A percentile compares a stretch with the other conserved stretches of the same genome.
Evolutionary conservation across 225 moss, liverwort and hornwort species (phyloP).

Genomic region (Pseudoscleropodium purum): DNA sequence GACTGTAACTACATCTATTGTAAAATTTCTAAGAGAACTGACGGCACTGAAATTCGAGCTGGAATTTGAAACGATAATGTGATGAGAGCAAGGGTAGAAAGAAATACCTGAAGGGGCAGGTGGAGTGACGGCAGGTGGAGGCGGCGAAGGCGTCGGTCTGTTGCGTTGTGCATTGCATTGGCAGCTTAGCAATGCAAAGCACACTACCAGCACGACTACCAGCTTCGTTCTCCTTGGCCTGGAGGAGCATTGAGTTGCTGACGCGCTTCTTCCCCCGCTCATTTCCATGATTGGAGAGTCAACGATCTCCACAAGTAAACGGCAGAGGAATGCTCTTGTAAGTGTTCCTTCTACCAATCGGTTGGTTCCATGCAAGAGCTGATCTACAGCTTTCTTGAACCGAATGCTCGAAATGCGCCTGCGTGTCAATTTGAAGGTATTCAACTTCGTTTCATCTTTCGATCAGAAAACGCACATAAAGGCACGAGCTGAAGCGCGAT

Average conservation of each 20-base stretch:
- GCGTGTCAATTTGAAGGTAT: not conserved
- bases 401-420: not conserved
- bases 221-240: not conserved
- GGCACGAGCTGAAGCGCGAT: not conserved
- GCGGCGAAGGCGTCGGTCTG: constrained; percentile 2
- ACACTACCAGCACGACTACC: not conserved
- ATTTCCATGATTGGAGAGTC: not conserved
- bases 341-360: not conserved
- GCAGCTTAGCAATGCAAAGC: constrained; percentile 10
- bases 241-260: not conserved
- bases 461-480: not conserved
- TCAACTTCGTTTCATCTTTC: not conserved
- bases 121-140: constrained; percentile 12
- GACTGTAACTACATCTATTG: not conserved
- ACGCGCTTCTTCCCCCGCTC: not conserved
- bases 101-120: constrained; percentile 19
- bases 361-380: not conserved
- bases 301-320: not conserved
- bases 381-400: not conserved
- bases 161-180: constrained; percentile 23
- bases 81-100: not conserved
- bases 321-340: not conserved
- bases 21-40: not conserved
- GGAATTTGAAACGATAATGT: not conserved
- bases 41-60: not conserved